Evolutionary conservation across 2,329 filamentous ascomycete genomes (phyloP).

Genomic region (Claviceps monticola): DNA sequence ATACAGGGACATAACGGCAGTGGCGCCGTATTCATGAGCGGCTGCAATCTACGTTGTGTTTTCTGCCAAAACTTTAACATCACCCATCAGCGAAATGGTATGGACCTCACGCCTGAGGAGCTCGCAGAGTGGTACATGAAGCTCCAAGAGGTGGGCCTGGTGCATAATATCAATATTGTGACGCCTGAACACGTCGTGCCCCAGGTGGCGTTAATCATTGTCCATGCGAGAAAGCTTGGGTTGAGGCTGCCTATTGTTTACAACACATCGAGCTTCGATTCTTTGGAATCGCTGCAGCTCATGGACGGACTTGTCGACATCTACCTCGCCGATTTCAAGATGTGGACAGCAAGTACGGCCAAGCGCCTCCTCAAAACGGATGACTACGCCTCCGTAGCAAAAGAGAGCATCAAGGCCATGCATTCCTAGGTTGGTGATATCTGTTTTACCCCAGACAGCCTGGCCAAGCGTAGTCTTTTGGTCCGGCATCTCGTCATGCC

Average conservation of each 20-base stretch:
- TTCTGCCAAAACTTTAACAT: constrained; percentile 80
- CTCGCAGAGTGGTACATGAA: constrained; percentile 75
- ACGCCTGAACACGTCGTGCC: constrained; percentile 81
- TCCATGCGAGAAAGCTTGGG: constrained; percentile 57
- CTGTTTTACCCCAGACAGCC: constrained; percentile 67
- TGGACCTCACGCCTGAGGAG: constrained; percentile 65
- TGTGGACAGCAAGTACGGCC: constrained; percentile 55
- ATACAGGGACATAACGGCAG: constrained; percentile 72
- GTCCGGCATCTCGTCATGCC: constrained; percentile 79
- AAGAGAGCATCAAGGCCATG: constrained; percentile 69
- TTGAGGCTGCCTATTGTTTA: constrained; percentile 64
- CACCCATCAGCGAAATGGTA: constrained; percentile 65
- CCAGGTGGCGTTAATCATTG: constrained; percentile 63
- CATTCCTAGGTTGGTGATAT: constrained; percentile 70
- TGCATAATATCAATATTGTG: constrained; percentile 84
- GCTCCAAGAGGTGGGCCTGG: constrained; percentile 61
- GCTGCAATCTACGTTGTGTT: constrained; percentile 59
- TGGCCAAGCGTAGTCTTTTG: constrained; percentile 64
- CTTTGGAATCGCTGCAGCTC: constrained; percentile 53
- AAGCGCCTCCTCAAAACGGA: constrained; percentile 65
- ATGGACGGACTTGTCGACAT: constrained; percentile 74
- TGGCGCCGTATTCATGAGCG: constrained; percentile 70
- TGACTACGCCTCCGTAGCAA: constrained; percentile 57
- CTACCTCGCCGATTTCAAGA: constrained; percentile 80
- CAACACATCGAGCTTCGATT: constrained; percentile 76